Evolutionary conservation across 345 rosid species (phyloP).

Genomic region (Ailanthus altissimus): DNA sequence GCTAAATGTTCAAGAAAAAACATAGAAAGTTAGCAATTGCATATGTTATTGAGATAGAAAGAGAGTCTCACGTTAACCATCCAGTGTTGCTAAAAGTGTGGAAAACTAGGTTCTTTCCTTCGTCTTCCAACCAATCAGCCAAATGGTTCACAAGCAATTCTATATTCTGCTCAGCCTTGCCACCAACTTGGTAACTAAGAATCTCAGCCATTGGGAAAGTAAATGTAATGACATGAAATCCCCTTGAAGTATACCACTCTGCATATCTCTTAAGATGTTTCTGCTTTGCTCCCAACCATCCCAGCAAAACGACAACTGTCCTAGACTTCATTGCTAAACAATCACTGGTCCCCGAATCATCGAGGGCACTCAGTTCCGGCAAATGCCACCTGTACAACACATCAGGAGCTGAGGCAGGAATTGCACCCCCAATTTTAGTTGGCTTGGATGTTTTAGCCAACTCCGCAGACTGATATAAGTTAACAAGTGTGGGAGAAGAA

Average conservation of each 20-base stretch:
- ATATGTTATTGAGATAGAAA: constrained; percentile 7
- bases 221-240: constrained; percentile 91
- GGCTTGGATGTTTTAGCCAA: constrained; percentile 70
- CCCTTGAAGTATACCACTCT: constrained; percentile 90
- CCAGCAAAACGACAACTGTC: constrained; percentile 89
- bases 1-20: constrained; percentile 11
- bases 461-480: constrained; percentile 66
- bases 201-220: constrained; percentile 86
- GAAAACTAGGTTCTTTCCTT: constrained; percentile 81
- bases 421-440: constrained; percentile 26
- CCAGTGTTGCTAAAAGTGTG: constrained; percentile 99
- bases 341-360: constrained; percentile 51
- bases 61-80: constrained; percentile 78
- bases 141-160: constrained; percentile 82
- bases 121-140: constrained; percentile 93
- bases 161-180: constrained; percentile 83
- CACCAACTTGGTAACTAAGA: constrained; percentile 86
- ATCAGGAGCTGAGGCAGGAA: constrained; percentile 50
- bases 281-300: constrained; percentile 99
- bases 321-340: constrained; percentile 65
- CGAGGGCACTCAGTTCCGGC: constrained; percentile 64
- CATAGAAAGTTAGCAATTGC: not conserved
- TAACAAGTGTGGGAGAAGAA: constrained; percentile 51
- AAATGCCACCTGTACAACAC: constrained; percentile 88
- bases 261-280: constrained; percentile 92